Evolutionary conservation across 345 rosid genomes (phyloP), one percentile per base, ranked within the genome.

Genomic region (Eucalyptus sp.): DNA sequence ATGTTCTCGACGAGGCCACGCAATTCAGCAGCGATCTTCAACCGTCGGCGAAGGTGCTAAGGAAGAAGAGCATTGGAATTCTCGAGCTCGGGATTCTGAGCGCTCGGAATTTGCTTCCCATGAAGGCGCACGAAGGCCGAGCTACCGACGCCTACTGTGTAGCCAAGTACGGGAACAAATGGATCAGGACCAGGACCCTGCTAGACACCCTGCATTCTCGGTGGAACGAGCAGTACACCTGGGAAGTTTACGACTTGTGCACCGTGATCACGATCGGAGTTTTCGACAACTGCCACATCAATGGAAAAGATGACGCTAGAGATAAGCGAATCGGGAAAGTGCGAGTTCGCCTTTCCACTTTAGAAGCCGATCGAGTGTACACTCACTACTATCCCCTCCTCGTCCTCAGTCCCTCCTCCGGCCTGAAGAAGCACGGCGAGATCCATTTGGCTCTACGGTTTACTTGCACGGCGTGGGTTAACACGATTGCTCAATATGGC

Each of bases 191-290:
- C 11, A 95, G 99, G 89, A 98, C 99, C 14, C 95, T 98, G 51
- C 95, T 98, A 10, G 97, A 98, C 87, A 96, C 96, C 20, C 92
- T 95, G 90, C 64, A 76, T 5, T 96, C 99, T 50, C 90, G 91
- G 89, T 98, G 99, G 99, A 97, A 98, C 64, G 99, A 98, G 94
- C 99, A 98, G 88, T 98, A 97, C 88, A 98, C 99, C 27, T 98
- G 99, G 99, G 99, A 98, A 87, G 99, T 97, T 80, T 93, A 76
- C 76, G 99, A 98, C 92, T 96, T 99, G 5, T 97, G 99, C 86
- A 98, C 99, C 8, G 99, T 97, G 48, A 94, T 98, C 88, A 97
- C 99, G 18, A 90, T 98, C 60, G 99, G 58, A 89, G 93, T 86
- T 14, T 92, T 90, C 89, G 95, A 94, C 87, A 94, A 94, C 88